phyloP scores from a whole-genome alignment of 2,329 filamentous ascomycete species.

The Colletotrichum sansevieriae region DNA sequence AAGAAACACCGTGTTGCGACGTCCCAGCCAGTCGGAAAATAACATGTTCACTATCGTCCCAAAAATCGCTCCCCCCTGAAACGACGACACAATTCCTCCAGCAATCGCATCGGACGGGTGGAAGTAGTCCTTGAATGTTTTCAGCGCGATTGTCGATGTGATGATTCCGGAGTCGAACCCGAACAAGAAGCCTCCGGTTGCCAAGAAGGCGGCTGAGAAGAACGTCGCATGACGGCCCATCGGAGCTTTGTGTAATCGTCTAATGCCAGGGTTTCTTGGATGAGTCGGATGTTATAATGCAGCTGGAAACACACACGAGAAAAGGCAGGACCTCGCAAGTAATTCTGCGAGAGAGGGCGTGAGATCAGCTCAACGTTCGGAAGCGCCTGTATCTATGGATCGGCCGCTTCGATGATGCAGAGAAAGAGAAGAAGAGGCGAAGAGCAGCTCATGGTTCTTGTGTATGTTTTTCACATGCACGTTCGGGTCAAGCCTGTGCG shows the following conservation, averaged over 20 bases:
- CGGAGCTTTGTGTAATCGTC: constrained; percentile 18
- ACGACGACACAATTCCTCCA: constrained; percentile 47
- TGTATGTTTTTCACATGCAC: constrained; percentile 4
- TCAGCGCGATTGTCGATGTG: constrained; percentile 49
- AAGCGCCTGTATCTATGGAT: neutral
- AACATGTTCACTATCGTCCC: constrained; percentile 49
- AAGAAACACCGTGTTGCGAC: constrained; percentile 48
- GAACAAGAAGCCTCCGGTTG: constrained; percentile 50
- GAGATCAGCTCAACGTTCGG: constrained; percentile 10
- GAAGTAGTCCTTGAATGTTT: constrained; percentile 56
- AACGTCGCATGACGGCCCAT: constrained; percentile 37
- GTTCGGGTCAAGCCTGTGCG: constrained; percentile 10
- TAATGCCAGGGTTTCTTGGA: neutral
- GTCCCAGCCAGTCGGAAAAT: constrained; percentile 49
- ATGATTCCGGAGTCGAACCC: constrained; percentile 64
- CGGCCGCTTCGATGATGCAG: neutral
- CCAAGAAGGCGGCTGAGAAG: constrained; percentile 46
- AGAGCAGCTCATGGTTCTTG: neutral
- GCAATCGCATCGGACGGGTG: constrained; percentile 49
- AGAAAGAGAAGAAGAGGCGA: neutral
- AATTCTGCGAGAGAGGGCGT: neutral
- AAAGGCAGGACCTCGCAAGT: neutral
- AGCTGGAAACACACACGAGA: neutral
- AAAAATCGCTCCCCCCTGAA: constrained; percentile 48
- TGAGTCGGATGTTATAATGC: neutral